These are phyloP conservation scores for Medicago ruthenica DNA, from an alignment of 306 rosid genomes.

Conservation along the genomic window DNA sequence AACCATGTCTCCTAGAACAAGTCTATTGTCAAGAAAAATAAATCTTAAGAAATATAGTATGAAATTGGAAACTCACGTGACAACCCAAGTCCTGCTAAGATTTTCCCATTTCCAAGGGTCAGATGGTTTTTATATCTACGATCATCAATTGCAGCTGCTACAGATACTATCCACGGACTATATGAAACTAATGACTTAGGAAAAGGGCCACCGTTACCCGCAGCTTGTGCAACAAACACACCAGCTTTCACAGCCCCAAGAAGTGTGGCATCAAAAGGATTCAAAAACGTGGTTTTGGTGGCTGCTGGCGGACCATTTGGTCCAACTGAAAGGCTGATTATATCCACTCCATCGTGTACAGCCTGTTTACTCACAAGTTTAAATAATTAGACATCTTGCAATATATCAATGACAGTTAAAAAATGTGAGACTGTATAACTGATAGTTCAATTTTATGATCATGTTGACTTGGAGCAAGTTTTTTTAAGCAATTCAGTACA, in stretches of 20 bases:
- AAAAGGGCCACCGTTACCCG: slow-evolving; percentile 98
- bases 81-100: slow-evolving; percentile 86
- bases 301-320: slow-evolving; percentile 96
- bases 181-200: slow-evolving; percentile 96
- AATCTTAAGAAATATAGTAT: slow-evolving; percentile 16
- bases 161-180: slow-evolving; percentile 97
- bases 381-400: slow-evolving; percentile 39
- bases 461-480: background rate
- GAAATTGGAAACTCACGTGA: slow-evolving; percentile 80
- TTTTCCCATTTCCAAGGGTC: slow-evolving; percentile 86
- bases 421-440: slow-evolving; percentile 2
- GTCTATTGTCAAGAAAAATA: slow-evolving; percentile 23
- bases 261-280: slow-evolving; percentile 98
- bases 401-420: slow-evolving; percentile 8
- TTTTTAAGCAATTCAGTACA: slow-evolving; percentile 19
- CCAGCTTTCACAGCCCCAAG: slow-evolving; percentile 99
- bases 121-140: slow-evolving; percentile 97
- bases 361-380: slow-evolving; percentile 70
- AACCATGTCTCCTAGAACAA: background rate
- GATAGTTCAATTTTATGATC: slow-evolving; percentile 30
- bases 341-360: slow-evolving; percentile 96
- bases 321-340: slow-evolving; percentile 96
- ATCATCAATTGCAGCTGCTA: slow-evolving; percentile 98
- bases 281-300: slow-evolving; percentile 83
- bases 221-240: slow-evolving; percentile 98